Base-by-base conservation (phyloP, 2,329 filamentous ascomycete species). In the Aspergillus aculeatinus region DNA sequence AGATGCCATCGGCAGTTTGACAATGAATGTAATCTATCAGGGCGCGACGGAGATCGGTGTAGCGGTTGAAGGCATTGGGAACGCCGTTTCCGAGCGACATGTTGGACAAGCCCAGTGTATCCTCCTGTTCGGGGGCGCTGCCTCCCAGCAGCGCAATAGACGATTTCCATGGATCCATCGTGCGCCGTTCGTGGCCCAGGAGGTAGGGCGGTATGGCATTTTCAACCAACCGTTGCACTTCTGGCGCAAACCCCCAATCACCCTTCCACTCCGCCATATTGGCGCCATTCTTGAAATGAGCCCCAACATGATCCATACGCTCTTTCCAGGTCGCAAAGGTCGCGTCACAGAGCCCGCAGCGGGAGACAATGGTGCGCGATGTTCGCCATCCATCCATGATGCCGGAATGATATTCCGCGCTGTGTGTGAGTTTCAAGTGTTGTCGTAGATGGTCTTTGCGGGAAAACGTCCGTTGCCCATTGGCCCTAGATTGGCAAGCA, bases 371-470 rank as follows among this genome's bases (percentile, higher is more conserved):
- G 50, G 76, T 76, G 1, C 78, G 79, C 42, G 79, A 77, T 5
- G 79, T 79, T 64, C 82, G 83, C 83, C 83, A 86, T 14, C 70
- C 69, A 21, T 85, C 80, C 82, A 85, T 85, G 55, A 73, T 76
- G 1, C 75, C 10, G 10, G 27, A 61, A 0, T 73, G 76, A 70
- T 83, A 78, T 60, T 82, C 81, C 63, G 80, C 82, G 51, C 76
- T 75, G 64, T 86, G 83, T 73, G 84, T 82, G 25, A 85, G 71
- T 21, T 82, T 77, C 23, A 85, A 69, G 67, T 86, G 83, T 64
- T 86, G 83, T 33, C 81, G 76, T 1, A 86, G 74, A 65, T 86
- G 83, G 63, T 86, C 83, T 69, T 85, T 85, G 16, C 83, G 76
- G 63, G 83, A 84, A 68, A 85, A 86, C 0, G 81, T 84, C 16